Evolutionary conservation across 164 flowering plant species (phyloP).

Genomic region (Aristolochia californica): DNA sequence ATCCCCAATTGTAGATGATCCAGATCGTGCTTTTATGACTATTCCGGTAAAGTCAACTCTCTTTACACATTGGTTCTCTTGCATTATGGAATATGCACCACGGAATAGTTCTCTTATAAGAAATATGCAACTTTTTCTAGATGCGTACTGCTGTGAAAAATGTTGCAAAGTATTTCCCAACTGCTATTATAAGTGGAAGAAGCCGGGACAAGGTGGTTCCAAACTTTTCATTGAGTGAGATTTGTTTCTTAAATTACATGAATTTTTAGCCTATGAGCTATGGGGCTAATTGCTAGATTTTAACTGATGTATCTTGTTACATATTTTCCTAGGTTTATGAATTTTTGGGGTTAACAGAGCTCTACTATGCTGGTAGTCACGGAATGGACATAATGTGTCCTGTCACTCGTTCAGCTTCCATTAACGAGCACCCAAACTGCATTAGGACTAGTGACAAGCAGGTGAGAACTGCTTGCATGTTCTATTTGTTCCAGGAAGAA

Average conservation of each 20-base stretch:
- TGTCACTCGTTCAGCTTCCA: conserved; percentile 14
- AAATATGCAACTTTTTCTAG: conserved; percentile 25
- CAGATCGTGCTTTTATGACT: conserved; percentile 63
- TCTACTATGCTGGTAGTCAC: conserved; percentile 97
- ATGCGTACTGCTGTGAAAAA: conserved; percentile 69
- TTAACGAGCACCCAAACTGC: conserved; percentile 27
- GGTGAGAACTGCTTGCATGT: conserved; percentile 22
- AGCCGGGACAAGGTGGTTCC: conserved; percentile 66
- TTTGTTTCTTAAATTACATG: not conserved
- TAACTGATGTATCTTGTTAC: not conserved
- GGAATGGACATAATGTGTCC: conserved; percentile 97
- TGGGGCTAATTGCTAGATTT: not conserved
- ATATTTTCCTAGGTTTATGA: conserved; percentile 50
- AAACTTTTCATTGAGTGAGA: not conserved
- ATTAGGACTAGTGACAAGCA: conserved; percentile 41
- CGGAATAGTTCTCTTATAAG: too few species aligned
- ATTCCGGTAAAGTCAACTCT: conserved; percentile 31
- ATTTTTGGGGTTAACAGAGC: conserved; percentile 74
- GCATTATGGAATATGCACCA: too few species aligned
- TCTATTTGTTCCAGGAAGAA: not conserved
- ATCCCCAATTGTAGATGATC: conserved; percentile 34
- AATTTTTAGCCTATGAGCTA: not conserved
- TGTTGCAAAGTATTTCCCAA: conserved; percentile 66
- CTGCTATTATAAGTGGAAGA: conserved; percentile 94
- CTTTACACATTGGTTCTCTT: too few species aligned